A percentile compares a stretch with the other conserved stretches of the same genome.
phyloP scores from a whole-genome alignment of 2,329 filamentous ascomycete genomes.

The Chaetomium olivaceum region DNA sequence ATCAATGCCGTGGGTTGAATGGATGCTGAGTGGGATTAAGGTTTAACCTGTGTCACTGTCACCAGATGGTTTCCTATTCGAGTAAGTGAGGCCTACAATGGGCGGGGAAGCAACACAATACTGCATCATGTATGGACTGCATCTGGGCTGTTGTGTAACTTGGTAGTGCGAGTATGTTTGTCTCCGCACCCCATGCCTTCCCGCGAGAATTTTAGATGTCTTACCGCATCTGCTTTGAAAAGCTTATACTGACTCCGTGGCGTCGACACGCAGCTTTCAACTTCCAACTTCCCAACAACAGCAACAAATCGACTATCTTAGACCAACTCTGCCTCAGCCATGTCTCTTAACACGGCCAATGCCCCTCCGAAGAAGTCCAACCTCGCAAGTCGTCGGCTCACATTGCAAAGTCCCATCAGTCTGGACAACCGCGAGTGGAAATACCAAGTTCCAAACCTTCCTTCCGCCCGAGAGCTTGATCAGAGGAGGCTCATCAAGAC shows the following conservation, averaged over 20 bases:
- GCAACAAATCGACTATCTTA: background rate
- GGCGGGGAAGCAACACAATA: background rate
- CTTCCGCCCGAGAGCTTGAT: constrained; percentile 23
- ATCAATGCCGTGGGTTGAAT: background rate
- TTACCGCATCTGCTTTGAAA: background rate
- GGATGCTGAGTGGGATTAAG: background rate
- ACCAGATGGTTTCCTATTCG: background rate
- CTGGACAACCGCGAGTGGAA: constrained; percentile 35
- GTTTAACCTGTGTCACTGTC: background rate
- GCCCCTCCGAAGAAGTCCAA: background rate
- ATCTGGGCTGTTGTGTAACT: constrained; percentile 9
- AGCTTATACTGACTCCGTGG: background rate
- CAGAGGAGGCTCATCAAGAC: constrained; percentile 36
- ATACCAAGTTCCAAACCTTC: constrained; percentile 35
- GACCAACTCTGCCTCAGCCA: background rate
- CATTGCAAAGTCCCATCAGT: constrained; percentile 31
- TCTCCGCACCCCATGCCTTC: background rate
- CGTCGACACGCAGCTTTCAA: background rate
- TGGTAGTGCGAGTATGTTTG: background rate
- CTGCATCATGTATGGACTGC: background rate
- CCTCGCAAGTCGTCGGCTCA: constrained; percentile 24
- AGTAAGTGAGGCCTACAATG: constrained; percentile 12
- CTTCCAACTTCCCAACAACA: background rate
- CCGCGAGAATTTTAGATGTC: background rate
- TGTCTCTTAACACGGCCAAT: background rate